Evolutionary conservation across 2,329 filamentous ascomycete species (phyloP), one percentile per base, ranked within the genome.

Genomic region (Aureobasidium sp.): DNA sequence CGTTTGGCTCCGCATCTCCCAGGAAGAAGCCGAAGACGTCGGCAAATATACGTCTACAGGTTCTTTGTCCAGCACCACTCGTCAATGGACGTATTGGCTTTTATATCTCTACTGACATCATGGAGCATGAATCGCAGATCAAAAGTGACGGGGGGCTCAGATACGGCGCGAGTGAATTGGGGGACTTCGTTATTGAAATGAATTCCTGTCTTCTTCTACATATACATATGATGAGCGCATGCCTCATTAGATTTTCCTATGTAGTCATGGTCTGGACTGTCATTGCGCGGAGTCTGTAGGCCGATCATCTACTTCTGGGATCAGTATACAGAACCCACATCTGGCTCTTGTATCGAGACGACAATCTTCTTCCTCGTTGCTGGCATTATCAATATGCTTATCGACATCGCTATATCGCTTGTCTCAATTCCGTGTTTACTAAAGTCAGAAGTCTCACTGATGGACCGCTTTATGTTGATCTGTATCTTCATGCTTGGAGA

Each of bases 401-500:
- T 58, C 37, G 55, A 58, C 20, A 23, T 46, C 29, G 26, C 7
- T 17, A 58, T 58, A 32, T 17, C 29, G n/a, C 20, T 34, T 17
- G 29, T 58, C 7, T 23, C 27, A 10, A 44, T 58, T 23, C 7
- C 37, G 20, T 44, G 37, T 26, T 5, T 36, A 8, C 27, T 44
- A 9, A 47, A 37, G n/a, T 26, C 29, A 20, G 8, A 36, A 23
- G 4, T 58, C 26, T 12, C 1, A 32, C 37, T 23, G 3, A 32
- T 12, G 17, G 26, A 58, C 2, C 23, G 29, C 3, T 10, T 58
- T 17, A 34, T 58, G 41, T 4, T 47, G 7, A 58, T 58, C 27
- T 42, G 26, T 23, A 58, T 58, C 27, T 58, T 58, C 41, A 44
- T 58, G 29, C 55, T 58, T 9, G 41, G 55, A 32, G 37, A 26